These are phyloP conservation scores for Botrytis tulipae DNA, from an alignment of 2,329 filamentous ascomycete species.

Conservation along the genomic window DNA sequence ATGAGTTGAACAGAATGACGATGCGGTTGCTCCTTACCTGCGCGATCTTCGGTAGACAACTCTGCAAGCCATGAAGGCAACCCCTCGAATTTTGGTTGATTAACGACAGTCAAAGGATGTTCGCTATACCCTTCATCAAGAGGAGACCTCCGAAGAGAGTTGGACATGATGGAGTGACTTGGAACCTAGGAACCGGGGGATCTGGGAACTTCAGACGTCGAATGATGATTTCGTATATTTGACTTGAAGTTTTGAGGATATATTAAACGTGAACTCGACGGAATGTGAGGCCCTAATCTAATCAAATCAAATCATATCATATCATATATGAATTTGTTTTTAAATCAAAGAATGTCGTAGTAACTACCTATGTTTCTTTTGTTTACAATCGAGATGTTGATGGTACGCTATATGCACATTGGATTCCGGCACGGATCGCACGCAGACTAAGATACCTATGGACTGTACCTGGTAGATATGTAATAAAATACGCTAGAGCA, in stretches of 20 bases:
- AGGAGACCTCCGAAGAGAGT: constrained; percentile 27
- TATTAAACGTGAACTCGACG: not conserved
- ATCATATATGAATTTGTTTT: not conserved
- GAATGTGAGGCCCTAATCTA: not conserved
- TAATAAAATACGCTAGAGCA: not conserved
- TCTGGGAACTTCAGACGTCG: constrained; percentile 26
- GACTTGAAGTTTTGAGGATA: not conserved
- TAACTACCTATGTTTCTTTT: not conserved
- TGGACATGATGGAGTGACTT: constrained; percentile 2
- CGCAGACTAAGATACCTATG: not conserved
- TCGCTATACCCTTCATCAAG: constrained; percentile 41
- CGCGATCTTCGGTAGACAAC: constrained; percentile 33
- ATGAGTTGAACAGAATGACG: not conserved
- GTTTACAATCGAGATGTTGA: not conserved
- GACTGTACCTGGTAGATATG: not conserved
- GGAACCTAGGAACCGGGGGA: not conserved
- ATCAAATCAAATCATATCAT: not conserved
- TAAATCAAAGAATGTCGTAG: not conserved
- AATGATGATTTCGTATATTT: constrained; percentile 21
- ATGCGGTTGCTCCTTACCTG: constrained; percentile 28
- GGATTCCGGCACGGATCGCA: not conserved
- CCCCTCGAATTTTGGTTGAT: constrained; percentile 19
- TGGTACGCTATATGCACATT: not conserved
- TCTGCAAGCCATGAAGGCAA: constrained; percentile 31
- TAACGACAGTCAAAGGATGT: constrained; percentile 35